phyloP scores from a whole-genome alignment of 2,329 filamentous ascomycete genomes.

The Aspergillus calidoustus region DNA sequence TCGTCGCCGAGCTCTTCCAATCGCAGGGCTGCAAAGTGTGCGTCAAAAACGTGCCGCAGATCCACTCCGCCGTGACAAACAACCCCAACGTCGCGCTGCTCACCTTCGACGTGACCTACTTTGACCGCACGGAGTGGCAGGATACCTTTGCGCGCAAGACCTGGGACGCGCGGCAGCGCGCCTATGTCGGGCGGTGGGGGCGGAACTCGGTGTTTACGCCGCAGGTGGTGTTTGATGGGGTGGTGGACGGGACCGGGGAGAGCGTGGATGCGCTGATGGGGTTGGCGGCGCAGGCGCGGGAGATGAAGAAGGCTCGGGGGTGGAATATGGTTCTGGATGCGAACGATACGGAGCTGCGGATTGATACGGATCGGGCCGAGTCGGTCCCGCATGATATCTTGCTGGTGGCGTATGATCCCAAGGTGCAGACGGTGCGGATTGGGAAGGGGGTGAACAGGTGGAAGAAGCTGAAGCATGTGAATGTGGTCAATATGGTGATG shows the following conservation, averaged over 20 bases:
- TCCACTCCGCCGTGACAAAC: background rate
- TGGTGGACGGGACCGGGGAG: background rate
- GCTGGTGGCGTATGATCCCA: background rate
- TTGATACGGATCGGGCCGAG: slow-evolving; percentile 3
- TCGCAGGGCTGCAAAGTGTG: slow-evolving; percentile 10
- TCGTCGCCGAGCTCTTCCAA: slow-evolving; percentile 4
- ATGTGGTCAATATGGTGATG: background rate
- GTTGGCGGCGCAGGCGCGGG: background rate
- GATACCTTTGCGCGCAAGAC: background rate
- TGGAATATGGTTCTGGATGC: slow-evolving; percentile 7
- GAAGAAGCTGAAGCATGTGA: slow-evolving; percentile 7
- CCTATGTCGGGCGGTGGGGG: background rate
- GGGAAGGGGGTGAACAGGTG: slow-evolving; percentile 4
- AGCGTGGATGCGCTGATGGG: background rate
- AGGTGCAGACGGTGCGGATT: slow-evolving; percentile 6
- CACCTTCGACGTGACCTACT: slow-evolving; percentile 11
- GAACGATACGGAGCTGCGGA: slow-evolving; percentile 5
- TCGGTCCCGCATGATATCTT: background rate
- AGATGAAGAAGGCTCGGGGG: background rate
- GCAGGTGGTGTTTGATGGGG: slow-evolving; percentile 1
- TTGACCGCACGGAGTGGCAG: slow-evolving; percentile 7
- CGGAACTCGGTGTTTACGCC: slow-evolving; percentile 10
- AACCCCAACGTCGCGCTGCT: slow-evolving; percentile 7
- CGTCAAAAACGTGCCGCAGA: slow-evolving; percentile 8
- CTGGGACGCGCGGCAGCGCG: slow-evolving; percentile 7